These are phyloP conservation scores for Thelephora terrestris DNA, from an alignment of 1,284 basidiomycete species.

Conservation along the genomic window DNA sequence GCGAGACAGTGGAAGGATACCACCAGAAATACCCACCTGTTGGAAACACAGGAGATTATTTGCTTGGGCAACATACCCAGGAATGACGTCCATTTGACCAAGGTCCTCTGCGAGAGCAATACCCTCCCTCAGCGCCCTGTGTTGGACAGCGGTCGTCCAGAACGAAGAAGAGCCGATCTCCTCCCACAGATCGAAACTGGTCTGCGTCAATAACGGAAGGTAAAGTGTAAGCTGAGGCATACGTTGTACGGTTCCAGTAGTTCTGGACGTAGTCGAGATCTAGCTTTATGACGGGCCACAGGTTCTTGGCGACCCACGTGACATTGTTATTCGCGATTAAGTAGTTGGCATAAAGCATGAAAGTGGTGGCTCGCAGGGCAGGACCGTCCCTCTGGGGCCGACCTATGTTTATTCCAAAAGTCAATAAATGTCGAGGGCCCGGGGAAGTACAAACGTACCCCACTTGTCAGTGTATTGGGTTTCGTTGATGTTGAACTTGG, in stretches of 20 bases:
- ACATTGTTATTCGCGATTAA: slow-evolving; percentile 42
- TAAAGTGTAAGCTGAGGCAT: slow-evolving; percentile 7
- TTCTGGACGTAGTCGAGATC: slow-evolving; percentile 55
- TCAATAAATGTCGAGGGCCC: neutral
- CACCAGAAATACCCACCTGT: slow-evolving; percentile 20
- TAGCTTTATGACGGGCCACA: slow-evolving; percentile 63
- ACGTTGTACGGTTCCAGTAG: slow-evolving; percentile 32
- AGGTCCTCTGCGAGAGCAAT: slow-evolving; percentile 26
- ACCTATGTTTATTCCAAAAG: neutral
- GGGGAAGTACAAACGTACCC: slow-evolving; percentile 18
- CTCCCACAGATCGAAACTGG: slow-evolving; percentile 40
- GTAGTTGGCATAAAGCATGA: slow-evolving; percentile 64
- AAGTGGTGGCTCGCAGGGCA: slow-evolving; percentile 55
- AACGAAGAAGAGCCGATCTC: slow-evolving; percentile 35
- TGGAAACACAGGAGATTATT: slow-evolving; percentile 33
- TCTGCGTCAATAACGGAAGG: neutral
- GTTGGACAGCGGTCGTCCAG: slow-evolving; percentile 38
- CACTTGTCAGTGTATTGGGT: slow-evolving; percentile 33
- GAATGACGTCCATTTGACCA: slow-evolving; percentile 23
- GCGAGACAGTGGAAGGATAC: neutral
- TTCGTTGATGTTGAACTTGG: slow-evolving; percentile 39
- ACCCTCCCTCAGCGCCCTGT: slow-evolving; percentile 34
- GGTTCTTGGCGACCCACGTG: slow-evolving; percentile 36
- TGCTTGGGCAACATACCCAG: slow-evolving; percentile 28
- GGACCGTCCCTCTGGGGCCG: slow-evolving; percentile 46